phyloP scores from a whole-genome alignment of 2,329 filamentous ascomycete species.

The Colletotrichum melonis region DNA sequence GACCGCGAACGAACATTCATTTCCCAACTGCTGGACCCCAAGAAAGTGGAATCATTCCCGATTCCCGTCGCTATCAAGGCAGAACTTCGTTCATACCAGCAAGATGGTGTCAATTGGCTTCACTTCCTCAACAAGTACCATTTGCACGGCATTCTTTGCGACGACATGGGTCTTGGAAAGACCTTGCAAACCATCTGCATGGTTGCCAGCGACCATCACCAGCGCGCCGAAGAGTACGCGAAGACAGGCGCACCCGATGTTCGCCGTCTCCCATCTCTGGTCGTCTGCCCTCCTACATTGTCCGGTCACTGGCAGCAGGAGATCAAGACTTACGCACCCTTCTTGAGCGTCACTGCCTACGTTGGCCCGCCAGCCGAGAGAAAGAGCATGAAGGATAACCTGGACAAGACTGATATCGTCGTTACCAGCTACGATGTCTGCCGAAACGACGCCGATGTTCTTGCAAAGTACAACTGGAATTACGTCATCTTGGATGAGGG shows the following conservation, averaged over 20 bases:
- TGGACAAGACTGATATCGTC: constrained; percentile 88
- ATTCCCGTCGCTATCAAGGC: constrained; percentile 98
- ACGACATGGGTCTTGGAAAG: constrained; percentile 99
- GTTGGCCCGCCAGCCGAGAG: constrained; percentile 90
- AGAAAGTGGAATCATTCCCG: constrained; percentile 93
- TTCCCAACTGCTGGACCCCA: constrained; percentile 92
- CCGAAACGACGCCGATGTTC: constrained; percentile 90
- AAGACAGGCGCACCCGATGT: constrained; percentile 84
- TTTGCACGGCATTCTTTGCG: constrained; percentile 96
- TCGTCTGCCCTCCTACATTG: constrained; percentile 94
- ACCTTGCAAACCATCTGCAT: constrained; percentile 98
- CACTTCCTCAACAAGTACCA: constrained; percentile 98
- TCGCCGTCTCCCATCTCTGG: constrained; percentile 86
- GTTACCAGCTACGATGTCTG: constrained; percentile 99
- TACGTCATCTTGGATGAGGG: constrained; percentile 98
- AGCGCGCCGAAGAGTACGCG: constrained; percentile 89
- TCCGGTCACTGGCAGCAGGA: constrained; percentile 99
- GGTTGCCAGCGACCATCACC: constrained; percentile 95
- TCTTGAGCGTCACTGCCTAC: constrained; percentile 89
- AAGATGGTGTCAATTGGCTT: constrained; percentile 99
- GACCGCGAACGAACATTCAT: constrained; percentile 98
- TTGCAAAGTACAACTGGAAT: constrained; percentile 91
- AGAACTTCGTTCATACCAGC: constrained; percentile 94
- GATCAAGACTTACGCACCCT: constrained; percentile 94
- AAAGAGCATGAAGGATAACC: constrained; percentile 73